These are phyloP conservation scores for Elaeagnus macrophylla DNA, from an alignment of 306 rosid genomes.

Conservation along the genomic window DNA sequence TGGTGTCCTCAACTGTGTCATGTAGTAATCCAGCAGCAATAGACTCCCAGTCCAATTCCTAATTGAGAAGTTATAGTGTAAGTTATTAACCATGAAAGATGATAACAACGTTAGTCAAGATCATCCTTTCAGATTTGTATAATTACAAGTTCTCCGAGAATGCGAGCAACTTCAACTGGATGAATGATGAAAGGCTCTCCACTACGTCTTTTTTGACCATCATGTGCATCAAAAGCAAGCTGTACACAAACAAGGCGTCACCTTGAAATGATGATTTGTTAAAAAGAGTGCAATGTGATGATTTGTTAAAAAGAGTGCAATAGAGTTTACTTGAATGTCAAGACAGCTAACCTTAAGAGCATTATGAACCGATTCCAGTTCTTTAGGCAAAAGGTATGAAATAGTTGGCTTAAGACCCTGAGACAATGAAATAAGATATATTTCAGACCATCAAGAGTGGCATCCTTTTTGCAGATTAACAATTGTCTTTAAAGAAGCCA, in stretches of 20 bases:
- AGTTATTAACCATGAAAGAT: not conserved
- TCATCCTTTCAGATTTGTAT: slow-evolving; percentile 11
- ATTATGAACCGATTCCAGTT: slow-evolving; percentile 69
- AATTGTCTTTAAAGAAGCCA: slow-evolving; percentile 21
- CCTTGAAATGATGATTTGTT: slow-evolving; percentile 17
- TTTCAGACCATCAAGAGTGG: slow-evolving; percentile 20
- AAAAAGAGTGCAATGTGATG: slow-evolving; percentile 15
- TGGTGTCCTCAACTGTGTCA: slow-evolving; percentile 95
- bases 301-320: not conserved
- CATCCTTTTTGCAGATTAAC: slow-evolving; percentile 17
- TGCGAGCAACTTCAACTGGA: slow-evolving; percentile 99
- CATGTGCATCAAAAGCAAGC: slow-evolving; percentile 96
- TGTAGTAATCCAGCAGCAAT: slow-evolving; percentile 95
- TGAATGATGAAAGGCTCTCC: slow-evolving; percentile 99
- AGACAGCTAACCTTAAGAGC: slow-evolving; percentile 73
- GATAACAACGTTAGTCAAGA: slow-evolving; percentile 1
- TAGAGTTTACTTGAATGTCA: slow-evolving; percentile 13
- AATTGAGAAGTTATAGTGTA: slow-evolving; percentile 12
- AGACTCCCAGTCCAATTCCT: slow-evolving; percentile 99
- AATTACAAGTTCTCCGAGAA: slow-evolving; percentile 91
- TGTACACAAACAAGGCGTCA: slow-evolving; percentile 15
- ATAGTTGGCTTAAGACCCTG: slow-evolving; percentile 87
- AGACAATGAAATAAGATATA: slow-evolving; percentile 18
- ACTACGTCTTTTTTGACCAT: slow-evolving; percentile 97
- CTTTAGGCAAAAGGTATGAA: slow-evolving; percentile 71